These are phyloP conservation scores for Amanita inopinata DNA, from an alignment of 768 basidiomycete species.

Conservation along the genomic window DNA sequence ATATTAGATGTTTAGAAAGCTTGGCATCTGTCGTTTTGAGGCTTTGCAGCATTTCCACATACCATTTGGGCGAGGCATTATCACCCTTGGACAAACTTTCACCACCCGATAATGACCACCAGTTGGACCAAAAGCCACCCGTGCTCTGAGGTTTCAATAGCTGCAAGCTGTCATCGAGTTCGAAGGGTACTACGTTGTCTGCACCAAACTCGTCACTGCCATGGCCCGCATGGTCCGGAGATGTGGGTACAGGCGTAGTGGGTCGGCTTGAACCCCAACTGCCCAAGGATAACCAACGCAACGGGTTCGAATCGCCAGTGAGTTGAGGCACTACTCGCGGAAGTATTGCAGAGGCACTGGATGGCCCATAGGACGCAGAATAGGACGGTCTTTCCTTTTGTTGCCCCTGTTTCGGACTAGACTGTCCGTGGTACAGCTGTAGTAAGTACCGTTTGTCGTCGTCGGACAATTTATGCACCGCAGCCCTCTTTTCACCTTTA, in stretches of 20 bases:
- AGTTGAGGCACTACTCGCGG: slow-evolving; percentile 65
- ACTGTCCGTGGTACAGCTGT: slow-evolving; percentile 40
- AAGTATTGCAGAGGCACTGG: slow-evolving; percentile 45
- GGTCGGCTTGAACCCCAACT: slow-evolving; percentile 39
- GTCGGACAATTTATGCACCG: slow-evolving; percentile 49
- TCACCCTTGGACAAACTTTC: slow-evolving; percentile 27
- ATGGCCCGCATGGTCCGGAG: slow-evolving; percentile 21
- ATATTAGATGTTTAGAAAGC: slow-evolving; percentile 69
- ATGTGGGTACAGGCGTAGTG: slow-evolving; percentile 24
- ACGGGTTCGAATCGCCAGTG: slow-evolving; percentile 59
- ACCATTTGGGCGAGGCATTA: slow-evolving; percentile 45
- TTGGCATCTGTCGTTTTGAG: slow-evolving; percentile 46
- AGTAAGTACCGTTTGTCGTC: slow-evolving; percentile 63
- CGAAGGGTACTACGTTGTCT: slow-evolving; percentile 2
- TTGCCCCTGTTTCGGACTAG: slow-evolving; percentile 17
- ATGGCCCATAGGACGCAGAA: slow-evolving; percentile 48
- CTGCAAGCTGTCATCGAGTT: slow-evolving; percentile 22
- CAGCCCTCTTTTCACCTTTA: slow-evolving; percentile 56
- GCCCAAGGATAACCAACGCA: slow-evolving; percentile 58
- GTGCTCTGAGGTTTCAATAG: slow-evolving; percentile 56
- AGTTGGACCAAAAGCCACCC: slow-evolving; percentile 67
- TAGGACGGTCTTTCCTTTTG: slow-evolving; percentile 25
- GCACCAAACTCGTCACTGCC: slow-evolving; percentile 29
- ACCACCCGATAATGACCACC: slow-evolving; percentile 66
- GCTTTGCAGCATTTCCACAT: slow-evolving; percentile 50